Evolutionary conservation across 2,329 filamentous ascomycete genomes (phyloP).

Genomic region (Teratosphaeria zuluensis): DNA sequence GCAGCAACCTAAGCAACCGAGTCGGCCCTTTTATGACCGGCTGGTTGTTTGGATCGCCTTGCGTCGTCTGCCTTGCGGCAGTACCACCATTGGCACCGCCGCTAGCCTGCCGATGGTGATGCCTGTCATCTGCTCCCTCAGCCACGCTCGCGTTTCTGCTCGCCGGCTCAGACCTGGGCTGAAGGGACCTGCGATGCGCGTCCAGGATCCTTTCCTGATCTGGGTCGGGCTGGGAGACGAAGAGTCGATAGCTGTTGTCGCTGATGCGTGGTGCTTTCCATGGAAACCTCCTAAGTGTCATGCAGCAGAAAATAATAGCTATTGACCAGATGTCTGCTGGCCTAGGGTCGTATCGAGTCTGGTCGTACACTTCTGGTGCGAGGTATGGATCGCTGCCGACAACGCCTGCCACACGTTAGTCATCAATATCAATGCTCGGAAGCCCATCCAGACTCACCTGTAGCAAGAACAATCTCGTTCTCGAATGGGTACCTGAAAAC

Average conservation of each 20-base stretch:
- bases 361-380: constrained; percentile 91
- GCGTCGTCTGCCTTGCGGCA: constrained; percentile 12
- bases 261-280: constrained; percentile 91
- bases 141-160: constrained; percentile 28
- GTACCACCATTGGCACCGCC: constrained; percentile 22
- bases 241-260: constrained; percentile 92
- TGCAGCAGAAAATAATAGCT: constrained; percentile 98
- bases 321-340: constrained; percentile 96
- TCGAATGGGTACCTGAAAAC: constrained; percentile 98
- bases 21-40: constrained; percentile 80
- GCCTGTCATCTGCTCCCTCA: constrained; percentile 8
- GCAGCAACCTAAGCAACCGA: constrained; percentile 76
- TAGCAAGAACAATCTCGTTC: constrained; percentile 69
- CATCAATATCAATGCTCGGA: neutral
- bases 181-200: constrained; percentile 16
- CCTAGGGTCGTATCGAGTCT: constrained; percentile 85
- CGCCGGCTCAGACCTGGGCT: constrained; percentile 30
- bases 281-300: constrained; percentile 88
- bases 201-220: constrained; percentile 37
- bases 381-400: constrained; percentile 90
- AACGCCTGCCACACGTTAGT: constrained; percentile 44
- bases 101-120: constrained; percentile 21
- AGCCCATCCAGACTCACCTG: constrained; percentile 48
- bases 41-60: constrained; percentile 18
- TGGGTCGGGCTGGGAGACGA: constrained; percentile 74